A percentile compares a stretch with the other conserved stretches of the same genome.
Evolutionary conservation across 75 land plant genomes (phyloP).

Genomic region (Picea glauca): DNA sequence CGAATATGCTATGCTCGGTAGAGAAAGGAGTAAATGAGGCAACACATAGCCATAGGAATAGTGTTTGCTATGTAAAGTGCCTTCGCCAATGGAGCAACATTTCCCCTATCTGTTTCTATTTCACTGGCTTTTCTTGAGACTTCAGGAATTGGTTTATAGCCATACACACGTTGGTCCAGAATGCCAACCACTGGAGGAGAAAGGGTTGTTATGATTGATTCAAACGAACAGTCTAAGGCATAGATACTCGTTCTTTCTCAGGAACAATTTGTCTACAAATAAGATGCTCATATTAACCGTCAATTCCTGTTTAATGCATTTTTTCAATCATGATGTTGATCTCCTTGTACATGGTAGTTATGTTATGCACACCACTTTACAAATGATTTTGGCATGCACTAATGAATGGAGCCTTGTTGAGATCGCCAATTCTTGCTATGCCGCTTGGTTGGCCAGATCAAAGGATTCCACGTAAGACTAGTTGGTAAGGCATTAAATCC

Average conservation of each 20-base stretch:
- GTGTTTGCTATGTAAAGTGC: constrained; percentile 55
- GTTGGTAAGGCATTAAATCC: no score
- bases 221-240: constrained; percentile 70
- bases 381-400: no score
- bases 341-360: no score
- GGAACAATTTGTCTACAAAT: constrained; percentile 73
- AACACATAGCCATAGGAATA: constrained; percentile 63
- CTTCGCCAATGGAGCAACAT: no score
- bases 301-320: no score
- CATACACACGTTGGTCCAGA: constrained; percentile 57
- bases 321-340: no score
- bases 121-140: constrained; percentile 15
- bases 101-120: constrained; percentile 13
- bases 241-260: constrained; percentile 64
- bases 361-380: no score
- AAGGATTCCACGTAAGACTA: no score
- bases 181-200: constrained; percentile 72
- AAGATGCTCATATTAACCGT: no score
- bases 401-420: no score
- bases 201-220: constrained; percentile 61
- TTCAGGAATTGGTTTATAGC: constrained; percentile 43
- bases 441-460: no score
- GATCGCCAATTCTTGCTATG: no score
- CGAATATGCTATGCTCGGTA: constrained; percentile 78
- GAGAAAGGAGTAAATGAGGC: constrained; percentile 55